These are phyloP conservation scores for Ceratocystis harringtonii DNA, from an alignment of 2,329 filamentous ascomycete species.

Conservation along the genomic window DNA sequence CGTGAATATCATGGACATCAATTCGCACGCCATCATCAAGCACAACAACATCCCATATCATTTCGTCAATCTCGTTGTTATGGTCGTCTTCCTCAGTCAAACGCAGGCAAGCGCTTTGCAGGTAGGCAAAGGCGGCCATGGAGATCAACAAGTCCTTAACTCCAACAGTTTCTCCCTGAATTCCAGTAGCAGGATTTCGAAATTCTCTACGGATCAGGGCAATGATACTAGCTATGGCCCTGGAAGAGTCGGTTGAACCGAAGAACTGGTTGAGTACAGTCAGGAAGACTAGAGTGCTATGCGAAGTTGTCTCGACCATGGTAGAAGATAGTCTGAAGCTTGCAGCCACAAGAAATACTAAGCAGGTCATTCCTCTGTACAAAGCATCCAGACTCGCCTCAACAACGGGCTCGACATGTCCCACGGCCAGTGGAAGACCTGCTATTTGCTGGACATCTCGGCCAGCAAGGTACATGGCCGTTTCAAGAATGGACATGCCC, in stretches of 20 bases:
- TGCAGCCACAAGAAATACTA: constrained; percentile 46
- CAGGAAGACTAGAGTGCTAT: constrained; percentile 42
- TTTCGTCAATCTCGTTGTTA: constrained; percentile 36
- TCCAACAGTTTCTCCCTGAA: constrained; percentile 43
- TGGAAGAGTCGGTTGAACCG: constrained; percentile 53
- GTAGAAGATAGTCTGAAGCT: constrained; percentile 44
- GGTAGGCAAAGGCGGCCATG: constrained; percentile 44
- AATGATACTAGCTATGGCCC: constrained; percentile 52
- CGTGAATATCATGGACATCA: constrained; percentile 30
- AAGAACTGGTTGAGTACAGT: constrained; percentile 48
- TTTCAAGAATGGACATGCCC: constrained; percentile 39
- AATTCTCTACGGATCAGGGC: constrained; percentile 49
- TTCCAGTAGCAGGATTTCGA: constrained; percentile 45
- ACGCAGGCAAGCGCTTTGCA: constrained; percentile 42
- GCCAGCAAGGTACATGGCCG: constrained; percentile 38
- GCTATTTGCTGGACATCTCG: constrained; percentile 28
- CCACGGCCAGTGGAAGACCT: constrained; percentile 25
- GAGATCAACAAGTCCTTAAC: constrained; percentile 47
- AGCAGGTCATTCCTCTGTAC: constrained; percentile 41
- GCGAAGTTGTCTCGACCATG: constrained; percentile 38
- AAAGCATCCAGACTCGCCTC: constrained; percentile 41
- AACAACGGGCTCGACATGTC: constrained; percentile 38
- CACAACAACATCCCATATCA: constrained; percentile 53
- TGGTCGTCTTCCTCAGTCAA: constrained; percentile 35
- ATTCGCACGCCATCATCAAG: constrained; percentile 43